Conservation (phyloP, 73 alveolate species). For the Paramecium caudatum region DNA sequence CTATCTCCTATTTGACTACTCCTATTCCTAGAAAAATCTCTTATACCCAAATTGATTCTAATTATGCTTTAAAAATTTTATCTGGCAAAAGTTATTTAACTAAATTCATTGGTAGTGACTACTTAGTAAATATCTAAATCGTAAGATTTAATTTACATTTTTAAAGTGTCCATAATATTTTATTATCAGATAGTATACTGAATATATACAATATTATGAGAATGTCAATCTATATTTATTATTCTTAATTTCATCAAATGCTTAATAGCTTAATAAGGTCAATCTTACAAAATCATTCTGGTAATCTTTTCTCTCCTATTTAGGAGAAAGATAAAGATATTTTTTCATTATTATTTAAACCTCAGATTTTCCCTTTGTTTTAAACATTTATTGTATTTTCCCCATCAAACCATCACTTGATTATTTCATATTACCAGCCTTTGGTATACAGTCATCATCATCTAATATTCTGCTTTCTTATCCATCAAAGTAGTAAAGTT, state of each 20-base stretch:
- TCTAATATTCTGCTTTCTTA: constrained; percentile 20
- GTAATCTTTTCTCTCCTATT: constrained; percentile 5
- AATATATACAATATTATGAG: not conserved
- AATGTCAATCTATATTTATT: not conserved
- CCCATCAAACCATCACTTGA: not conserved
- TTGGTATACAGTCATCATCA: constrained; percentile 51
- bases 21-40: not conserved
- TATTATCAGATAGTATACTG: not conserved
- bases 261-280: not conserved
- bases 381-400: not conserved
- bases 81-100: constrained; percentile 45
- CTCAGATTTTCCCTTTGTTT: not conserved
- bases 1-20: not conserved
- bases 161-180: not conserved
- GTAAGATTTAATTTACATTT: not conserved
- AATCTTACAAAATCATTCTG: constrained; percentile 4
- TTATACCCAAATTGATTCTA: not conserved
- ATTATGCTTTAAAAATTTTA: not conserved
- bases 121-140: not conserved
- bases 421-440: not conserved
- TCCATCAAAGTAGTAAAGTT: not conserved
- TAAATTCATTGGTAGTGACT: not conserved
- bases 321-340: not conserved
- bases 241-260: not conserved
- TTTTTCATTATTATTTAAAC: not conserved